Evolutionary conservation across 495 filamentous ascomycete genomes (phyloP).

Genomic region (Penicillium ochrochloron): DNA sequence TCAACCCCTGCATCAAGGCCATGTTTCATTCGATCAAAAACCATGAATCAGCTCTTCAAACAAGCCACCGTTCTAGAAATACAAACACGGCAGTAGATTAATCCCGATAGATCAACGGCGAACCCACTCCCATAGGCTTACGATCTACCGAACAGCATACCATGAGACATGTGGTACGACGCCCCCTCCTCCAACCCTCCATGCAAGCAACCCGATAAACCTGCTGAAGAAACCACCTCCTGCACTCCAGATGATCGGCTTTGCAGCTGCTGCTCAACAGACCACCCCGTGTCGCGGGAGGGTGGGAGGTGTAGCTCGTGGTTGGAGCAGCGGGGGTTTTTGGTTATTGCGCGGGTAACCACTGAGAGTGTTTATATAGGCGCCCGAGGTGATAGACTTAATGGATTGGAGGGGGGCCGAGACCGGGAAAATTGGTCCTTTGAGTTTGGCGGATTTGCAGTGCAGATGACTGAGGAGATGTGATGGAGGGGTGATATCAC

Average conservation of each 20-base stretch:
- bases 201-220: background rate
- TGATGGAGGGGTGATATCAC: conserved; percentile 21
- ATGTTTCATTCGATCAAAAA: background rate
- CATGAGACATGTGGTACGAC: background rate
- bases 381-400: conserved; percentile 3
- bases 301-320: background rate
- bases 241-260: conserved; percentile 3
- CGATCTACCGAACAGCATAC: background rate
- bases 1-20: background rate
- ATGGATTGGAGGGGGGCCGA: background rate
- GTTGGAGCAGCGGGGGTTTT: conserved; percentile 6
- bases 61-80: conserved; percentile 1
- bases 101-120: background rate
- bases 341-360: background rate
- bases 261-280: conserved; percentile 10
- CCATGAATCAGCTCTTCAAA: background rate
- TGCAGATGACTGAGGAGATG: conserved; percentile 24
- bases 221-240: conserved; percentile 6
- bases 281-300: background rate
- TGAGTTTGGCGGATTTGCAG: conserved; percentile 12
- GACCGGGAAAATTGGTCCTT: background rate
- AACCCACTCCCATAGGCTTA: background rate
- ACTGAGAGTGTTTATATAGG: conserved; percentile 1
- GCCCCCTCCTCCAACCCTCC: background rate
- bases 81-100: background rate